phyloP scores from a whole-genome alignment of 805 yeast species.

The Ogataea zsoltii region DNA sequence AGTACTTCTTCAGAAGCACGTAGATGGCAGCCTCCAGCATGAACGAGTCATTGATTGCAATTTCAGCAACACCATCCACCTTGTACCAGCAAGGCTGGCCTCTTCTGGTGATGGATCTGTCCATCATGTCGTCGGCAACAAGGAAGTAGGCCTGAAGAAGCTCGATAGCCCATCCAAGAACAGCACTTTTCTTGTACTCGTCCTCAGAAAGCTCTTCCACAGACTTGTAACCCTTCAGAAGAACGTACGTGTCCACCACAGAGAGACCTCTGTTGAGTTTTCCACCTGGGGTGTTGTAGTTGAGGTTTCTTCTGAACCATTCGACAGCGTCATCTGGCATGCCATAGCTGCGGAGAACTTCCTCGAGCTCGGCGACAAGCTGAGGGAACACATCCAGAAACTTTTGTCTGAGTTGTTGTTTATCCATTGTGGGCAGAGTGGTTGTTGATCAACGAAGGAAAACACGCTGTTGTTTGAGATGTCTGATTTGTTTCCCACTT shows the following conservation, averaged over 20 bases:
- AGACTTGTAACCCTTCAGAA: conserved; percentile 64
- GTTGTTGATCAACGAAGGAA: too few relatives aligned
- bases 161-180: conserved; percentile 95
- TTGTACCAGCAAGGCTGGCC: conserved; percentile 99
- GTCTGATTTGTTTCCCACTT: not conserved
- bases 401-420: conserved; percentile 47
- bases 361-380: conserved; percentile 72
- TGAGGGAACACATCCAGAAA: conserved; percentile 72
- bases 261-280: conserved; percentile 95
- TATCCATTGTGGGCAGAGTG: conserved; percentile 29
- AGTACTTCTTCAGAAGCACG: conserved; percentile 83
- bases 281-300: conserved; percentile 95
- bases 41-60: conserved; percentile 96
- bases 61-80: conserved; percentile 75
- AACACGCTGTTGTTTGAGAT: too few relatives aligned
- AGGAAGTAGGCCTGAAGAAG: conserved; percentile 93
- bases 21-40: conserved; percentile 96
- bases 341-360: conserved; percentile 62
- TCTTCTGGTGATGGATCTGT: conserved; percentile 91
- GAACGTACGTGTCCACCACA: conserved; percentile 87
- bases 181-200: conserved; percentile 81
- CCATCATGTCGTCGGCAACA: conserved; percentile 99
- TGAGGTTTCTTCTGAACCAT: conserved; percentile 75
- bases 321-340: conserved; percentile 83
- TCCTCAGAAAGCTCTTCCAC: conserved; percentile 59